phyloP scores from a whole-genome alignment of 768 basidiomycete genomes.

The Phylloporus scabripes region DNA sequence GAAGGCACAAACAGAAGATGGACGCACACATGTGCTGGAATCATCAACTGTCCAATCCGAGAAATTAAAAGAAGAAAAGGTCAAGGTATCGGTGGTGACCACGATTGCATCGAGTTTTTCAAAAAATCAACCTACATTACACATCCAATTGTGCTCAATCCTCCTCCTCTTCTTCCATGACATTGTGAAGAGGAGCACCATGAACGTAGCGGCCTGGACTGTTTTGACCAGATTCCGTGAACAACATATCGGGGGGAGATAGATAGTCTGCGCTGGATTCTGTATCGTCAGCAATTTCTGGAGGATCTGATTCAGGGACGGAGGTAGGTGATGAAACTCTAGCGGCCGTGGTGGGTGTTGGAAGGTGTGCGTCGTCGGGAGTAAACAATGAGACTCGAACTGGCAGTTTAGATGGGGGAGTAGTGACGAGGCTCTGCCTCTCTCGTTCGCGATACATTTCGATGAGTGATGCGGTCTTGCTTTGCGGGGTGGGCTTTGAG shows the following conservation, averaged over 20 bases:
- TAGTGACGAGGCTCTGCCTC: constrained; percentile 32
- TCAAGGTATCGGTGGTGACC: constrained; percentile 24
- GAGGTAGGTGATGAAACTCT: constrained; percentile 14
- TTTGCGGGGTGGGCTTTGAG: constrained; percentile 29
- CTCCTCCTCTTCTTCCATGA: constrained; percentile 77
- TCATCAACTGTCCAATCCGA: constrained; percentile 11
- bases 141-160: constrained; percentile 4
- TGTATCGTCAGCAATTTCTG: constrained; percentile 26
- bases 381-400: constrained; percentile 25
- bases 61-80: neutral
- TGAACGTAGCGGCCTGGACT: constrained; percentile 75
- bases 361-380: constrained; percentile 7
- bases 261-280: constrained; percentile 15
- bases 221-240: constrained; percentile 48
- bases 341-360: neutral
- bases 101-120: constrained; percentile 10
- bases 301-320: constrained; percentile 19
- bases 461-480: constrained; percentile 73
- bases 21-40: constrained; percentile 1
- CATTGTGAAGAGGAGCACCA: constrained; percentile 82
- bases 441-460: constrained; percentile 80
- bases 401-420: constrained; percentile 30
- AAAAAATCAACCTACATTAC: constrained; percentile 20
- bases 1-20: neutral
- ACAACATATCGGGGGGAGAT: constrained; percentile 31